Base-by-base conservation (phyloP, 2,329 filamentous ascomycete genomes). In the Colletotrichum simmondsii region DNA sequence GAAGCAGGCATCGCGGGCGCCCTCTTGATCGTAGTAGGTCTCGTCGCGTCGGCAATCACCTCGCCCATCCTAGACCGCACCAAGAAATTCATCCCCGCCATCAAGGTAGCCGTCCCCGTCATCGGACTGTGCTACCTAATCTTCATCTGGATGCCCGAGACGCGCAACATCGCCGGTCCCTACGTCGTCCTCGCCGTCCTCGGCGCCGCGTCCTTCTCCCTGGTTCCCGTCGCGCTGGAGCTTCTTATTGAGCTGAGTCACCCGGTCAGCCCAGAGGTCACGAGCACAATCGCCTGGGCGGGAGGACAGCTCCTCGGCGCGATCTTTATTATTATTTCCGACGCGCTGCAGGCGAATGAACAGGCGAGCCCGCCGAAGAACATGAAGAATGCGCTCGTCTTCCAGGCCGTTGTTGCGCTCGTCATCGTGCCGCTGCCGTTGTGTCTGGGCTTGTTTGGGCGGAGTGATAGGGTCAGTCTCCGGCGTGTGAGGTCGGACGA, bases 1-100 rank as follows among this genome's bases (percentile, higher is more conserved):
- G 89, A 98, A 68, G 94, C 96, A 26, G 97, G 97, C 42, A 95
- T 98, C 78, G 95, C 92, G 12, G 97, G 97, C 75, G 97, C 94
- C 0, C 83, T 98, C 10, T 89, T 98, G 42, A 98, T 98, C 80
- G 87, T 98, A 59, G 94, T 97, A 65, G 97, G 97, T 10, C 90
- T 99, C 1, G 87, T 97, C 57, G 83, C 89, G 5, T 89, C 95
- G 0, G 97, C 95, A 16, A 86, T 97, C 74, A 88, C 91, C 0
- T 94, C 92, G 0, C 96, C 96, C 0, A 87, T 98, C 76, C 90
- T 97, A 75, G 97, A 98, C 84, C 90, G 92, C 65, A 95, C 92
- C 68, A 97, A 98, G 82, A 86, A 89, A 30, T 97, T 95, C 79
- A 85, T 98, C 0, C 80, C 89, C 4, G 90, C 92, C 28, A 91